phyloP scores from a whole-genome alignment of 257 asterid species.

The Penstemon eatonii region DNA sequence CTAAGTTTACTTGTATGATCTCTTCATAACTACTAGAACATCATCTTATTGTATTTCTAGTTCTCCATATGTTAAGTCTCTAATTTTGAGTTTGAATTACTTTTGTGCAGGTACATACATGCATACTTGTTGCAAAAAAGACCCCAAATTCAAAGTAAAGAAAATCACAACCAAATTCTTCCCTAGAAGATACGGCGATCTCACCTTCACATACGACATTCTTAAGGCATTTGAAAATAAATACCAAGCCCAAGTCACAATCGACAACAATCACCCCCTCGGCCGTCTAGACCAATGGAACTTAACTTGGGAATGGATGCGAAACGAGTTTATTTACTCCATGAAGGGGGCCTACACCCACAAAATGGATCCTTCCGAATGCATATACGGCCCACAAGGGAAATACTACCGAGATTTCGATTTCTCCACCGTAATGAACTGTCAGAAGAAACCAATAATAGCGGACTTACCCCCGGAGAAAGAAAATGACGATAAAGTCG shows the following conservation, averaged over 20 bases:
- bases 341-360: slow-evolving; percentile 86
- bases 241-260: slow-evolving; percentile 78
- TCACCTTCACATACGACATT: slow-evolving; percentile 72
- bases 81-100: not conserved
- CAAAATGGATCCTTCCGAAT: slow-evolving; percentile 64
- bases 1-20: too few species aligned
- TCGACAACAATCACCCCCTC: slow-evolving; percentile 75
- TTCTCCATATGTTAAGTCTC: too few species aligned
- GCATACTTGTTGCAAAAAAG: slow-evolving; percentile 74
- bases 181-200: slow-evolving; percentile 64
- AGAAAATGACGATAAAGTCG: slow-evolving; percentile 67
- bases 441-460: slow-evolving; percentile 65
- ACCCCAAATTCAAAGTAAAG: slow-evolving; percentile 69
- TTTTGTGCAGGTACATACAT: slow-evolving; percentile 51
- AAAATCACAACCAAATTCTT: slow-evolving; percentile 41
- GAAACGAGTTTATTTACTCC: slow-evolving; percentile 76
- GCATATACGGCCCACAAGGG: slow-evolving; percentile 89
- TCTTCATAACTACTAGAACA: too few species aligned
- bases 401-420: slow-evolving; percentile 70
- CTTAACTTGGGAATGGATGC: slow-evolving; percentile 95
- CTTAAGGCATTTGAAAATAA: slow-evolving; percentile 58
- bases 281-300: slow-evolving; percentile 98
- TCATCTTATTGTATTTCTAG: too few species aligned
- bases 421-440: slow-evolving; percentile 68
- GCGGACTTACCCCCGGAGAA: slow-evolving; percentile 70